Evolutionary conservation across 345 rosid genomes (phyloP), one percentile per base, ranked within the genome.

Genomic region (Hibiscus mutabilis): DNA sequence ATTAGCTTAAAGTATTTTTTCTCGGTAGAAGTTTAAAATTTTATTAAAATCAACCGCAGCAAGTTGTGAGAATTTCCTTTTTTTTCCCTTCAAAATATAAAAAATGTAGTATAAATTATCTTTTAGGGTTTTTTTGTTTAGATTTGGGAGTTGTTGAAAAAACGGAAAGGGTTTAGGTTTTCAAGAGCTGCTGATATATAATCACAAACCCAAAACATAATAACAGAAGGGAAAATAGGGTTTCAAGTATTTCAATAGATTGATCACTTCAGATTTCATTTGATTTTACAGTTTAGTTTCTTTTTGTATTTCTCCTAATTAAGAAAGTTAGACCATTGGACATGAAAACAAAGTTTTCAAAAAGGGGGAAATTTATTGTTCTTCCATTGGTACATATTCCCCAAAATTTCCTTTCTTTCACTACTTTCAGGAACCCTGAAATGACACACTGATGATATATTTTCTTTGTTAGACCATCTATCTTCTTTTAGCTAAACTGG

Each of bases 301-400:
- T 9, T 66, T 47, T 25, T 47, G 42, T 27, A 16, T 16, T 49
- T 49, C 15, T 49, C 70, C 58, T 16, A 49, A 16, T 67, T 16
- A 18, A 49, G 58, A 67, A 66, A 67, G 56, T 47, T 66, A 66
- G 57, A 25, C 37, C 70, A 25, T 47, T 3, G 57, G 57, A 66
- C 40, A n/a, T 25, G 19, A 49, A 42, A 42, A 42, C 1, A 7
- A 44, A 22, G 0, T 13, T 12, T 14, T 7, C 15, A 10, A 67
- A 49, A 5, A 16, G 22, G 3, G 3, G 16, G 24, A 37, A 53
- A 65, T 0, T 52, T 37, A n/a, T 24, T 55, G 13, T 69, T 69
- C 24, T 67, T 49, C 70, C 44, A 16, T 29, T n/a, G 70, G 58
- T 49, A 42, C 49, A 49, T 67, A 27, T 4, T 35, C 37, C 31